Evolutionary conservation across 495 filamentous ascomycete species (phyloP).

Genomic region (Lasiosphaeria miniovina): DNA sequence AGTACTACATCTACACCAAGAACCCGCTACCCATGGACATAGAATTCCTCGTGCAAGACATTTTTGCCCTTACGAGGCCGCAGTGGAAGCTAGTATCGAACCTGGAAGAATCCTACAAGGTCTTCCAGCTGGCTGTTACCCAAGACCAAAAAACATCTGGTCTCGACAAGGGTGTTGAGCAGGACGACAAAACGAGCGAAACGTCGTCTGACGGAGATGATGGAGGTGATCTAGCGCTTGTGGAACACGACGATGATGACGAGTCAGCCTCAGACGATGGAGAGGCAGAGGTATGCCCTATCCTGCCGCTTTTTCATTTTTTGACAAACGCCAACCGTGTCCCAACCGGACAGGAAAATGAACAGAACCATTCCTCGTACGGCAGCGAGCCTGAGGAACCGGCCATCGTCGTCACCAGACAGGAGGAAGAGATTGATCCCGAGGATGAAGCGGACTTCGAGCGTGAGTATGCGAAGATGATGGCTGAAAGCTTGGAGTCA

Average conservation of each 20-base stretch:
- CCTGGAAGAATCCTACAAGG: slow-evolving; percentile 75
- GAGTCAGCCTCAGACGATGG: slow-evolving; percentile 50
- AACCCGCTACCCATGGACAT: slow-evolving; percentile 92
- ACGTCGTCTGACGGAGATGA: slow-evolving; percentile 65
- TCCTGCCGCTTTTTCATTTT: too few species aligned
- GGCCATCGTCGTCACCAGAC: slow-evolving; percentile 82
- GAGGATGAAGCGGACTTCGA: slow-evolving; percentile 97
- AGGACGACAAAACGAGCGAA: slow-evolving; percentile 65
- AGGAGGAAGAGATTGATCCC: slow-evolving; percentile 88
- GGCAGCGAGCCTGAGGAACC: slow-evolving; percentile 71
- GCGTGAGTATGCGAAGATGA: slow-evolving; percentile 96
- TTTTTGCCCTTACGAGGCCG: slow-evolving; percentile 75
- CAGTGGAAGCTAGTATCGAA: slow-evolving; percentile 85
- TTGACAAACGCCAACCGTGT: slow-evolving; percentile 12
- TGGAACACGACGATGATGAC: slow-evolving; percentile 38
- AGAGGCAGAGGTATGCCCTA: slow-evolving; percentile 43
- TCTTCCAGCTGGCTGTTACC: slow-evolving; percentile 81
- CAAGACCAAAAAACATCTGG: slow-evolving; percentile 82
- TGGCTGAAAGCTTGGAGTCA: slow-evolving; percentile 93
- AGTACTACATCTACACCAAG: slow-evolving; percentile 96
- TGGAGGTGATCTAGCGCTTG: slow-evolving; percentile 39
- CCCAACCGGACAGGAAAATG: slow-evolving; percentile 38
- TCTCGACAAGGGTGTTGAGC: slow-evolving; percentile 60
- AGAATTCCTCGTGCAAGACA: slow-evolving; percentile 95
- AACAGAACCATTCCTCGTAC: slow-evolving; percentile 43